These are phyloP conservation scores for Bolboschoenus planiculmis DNA, from an alignment of 176 grass and related monocot genomes.

Conservation along the genomic window DNA sequence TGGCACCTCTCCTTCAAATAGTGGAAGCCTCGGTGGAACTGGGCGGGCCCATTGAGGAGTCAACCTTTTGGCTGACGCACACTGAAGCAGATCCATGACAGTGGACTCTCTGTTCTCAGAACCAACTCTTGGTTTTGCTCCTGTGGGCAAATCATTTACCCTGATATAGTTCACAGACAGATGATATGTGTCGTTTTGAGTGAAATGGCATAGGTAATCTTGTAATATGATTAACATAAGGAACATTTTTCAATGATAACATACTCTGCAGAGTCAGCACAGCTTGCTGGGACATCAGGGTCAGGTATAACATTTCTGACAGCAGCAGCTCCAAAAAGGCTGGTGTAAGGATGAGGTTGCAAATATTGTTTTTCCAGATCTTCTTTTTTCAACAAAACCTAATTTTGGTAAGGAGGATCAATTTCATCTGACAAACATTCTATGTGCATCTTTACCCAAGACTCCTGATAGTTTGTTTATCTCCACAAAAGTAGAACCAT, in stretches of 20 bases:
- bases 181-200: slow-evolving; percentile 10
- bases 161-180: slow-evolving; percentile 23
- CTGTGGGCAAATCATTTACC: slow-evolving; percentile 35
- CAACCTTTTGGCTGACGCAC: slow-evolving; percentile 47
- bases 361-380: slow-evolving; percentile 49
- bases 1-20: slow-evolving; percentile 87
- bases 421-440: slow-evolving; percentile 10
- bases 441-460: background rate
- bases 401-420: slow-evolving; percentile 6
- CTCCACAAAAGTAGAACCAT: background rate
- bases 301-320: slow-evolving; percentile 81
- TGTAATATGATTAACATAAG: slow-evolving; percentile 7
- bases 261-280: slow-evolving; percentile 60
- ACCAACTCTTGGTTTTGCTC: slow-evolving; percentile 41
- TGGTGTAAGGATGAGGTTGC: slow-evolving; percentile 26
- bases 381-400: slow-evolving; percentile 66
- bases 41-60: slow-evolving; percentile 77
- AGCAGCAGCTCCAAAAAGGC: slow-evolving; percentile 42
- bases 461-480: background rate
- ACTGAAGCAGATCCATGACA: slow-evolving; percentile 58
- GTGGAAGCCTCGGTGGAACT: slow-evolving; percentile 70
- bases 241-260: slow-evolving; percentile 18
- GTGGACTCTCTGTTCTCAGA: slow-evolving; percentile 53
- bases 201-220: background rate
- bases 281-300: slow-evolving; percentile 58